These are phyloP conservation scores for Globisporangium recalcitrans DNA, from an alignment of 352 stramenopile genomes.

Conservation along the genomic window DNA sequence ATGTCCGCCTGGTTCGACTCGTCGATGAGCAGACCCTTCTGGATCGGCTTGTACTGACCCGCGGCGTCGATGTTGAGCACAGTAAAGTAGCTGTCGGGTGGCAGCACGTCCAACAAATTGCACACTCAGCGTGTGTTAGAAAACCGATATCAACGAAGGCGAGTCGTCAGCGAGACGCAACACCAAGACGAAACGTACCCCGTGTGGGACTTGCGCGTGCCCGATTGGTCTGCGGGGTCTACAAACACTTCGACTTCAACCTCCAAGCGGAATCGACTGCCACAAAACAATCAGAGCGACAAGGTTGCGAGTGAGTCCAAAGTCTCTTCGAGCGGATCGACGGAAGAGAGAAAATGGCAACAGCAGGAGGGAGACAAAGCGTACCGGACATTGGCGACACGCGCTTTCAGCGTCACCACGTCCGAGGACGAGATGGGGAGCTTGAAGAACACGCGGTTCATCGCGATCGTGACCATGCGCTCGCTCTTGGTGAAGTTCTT, in stretches of 20 bases:
- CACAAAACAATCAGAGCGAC: background rate
- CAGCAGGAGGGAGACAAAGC: too few species aligned
- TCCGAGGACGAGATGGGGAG: conserved; percentile 60
- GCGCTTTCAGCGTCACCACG: conserved; percentile 61
- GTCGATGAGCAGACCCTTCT: conserved; percentile 45
- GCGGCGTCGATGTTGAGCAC: conserved; percentile 58
- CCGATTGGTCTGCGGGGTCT: conserved; percentile 36
- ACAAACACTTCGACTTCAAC: conserved; percentile 76
- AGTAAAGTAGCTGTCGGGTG: conserved; percentile 44
- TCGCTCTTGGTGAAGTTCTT: conserved; percentile 66
- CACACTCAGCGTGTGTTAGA: background rate
- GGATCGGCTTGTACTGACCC: conserved; percentile 53
- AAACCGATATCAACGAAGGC: background rate
- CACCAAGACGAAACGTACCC: conserved; percentile 19
- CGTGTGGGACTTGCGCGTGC: conserved; percentile 54
- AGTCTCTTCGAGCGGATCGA: background rate
- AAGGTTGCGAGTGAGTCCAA: background rate
- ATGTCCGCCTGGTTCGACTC: conserved; percentile 64
- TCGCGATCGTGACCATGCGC: conserved; percentile 60
- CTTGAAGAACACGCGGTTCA: conserved; percentile 73
- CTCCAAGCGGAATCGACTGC: conserved; percentile 56
- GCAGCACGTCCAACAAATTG: background rate
- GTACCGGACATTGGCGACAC: conserved; percentile 52
- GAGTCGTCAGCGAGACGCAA: background rate
- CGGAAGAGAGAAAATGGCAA: background rate